Evolutionary conservation across 352 stramenopile genomes (phyloP), one percentile per base, ranked within the genome.

Genomic region (Pythium apleroticum): DNA sequence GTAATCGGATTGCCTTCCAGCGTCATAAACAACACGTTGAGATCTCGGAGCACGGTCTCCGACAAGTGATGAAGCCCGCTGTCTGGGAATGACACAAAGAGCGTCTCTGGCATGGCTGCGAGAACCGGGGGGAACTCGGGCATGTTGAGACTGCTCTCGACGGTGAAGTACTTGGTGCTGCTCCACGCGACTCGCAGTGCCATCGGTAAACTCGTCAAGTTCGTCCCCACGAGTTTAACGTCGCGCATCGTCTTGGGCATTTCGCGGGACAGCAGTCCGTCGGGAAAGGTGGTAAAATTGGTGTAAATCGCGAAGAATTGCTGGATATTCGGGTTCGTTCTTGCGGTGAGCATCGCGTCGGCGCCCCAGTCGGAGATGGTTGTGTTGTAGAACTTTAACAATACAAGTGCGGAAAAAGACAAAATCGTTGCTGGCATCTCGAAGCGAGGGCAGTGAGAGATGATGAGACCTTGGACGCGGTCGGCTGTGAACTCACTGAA

Each of bases 321-420:
- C 17, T 43, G 56, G 2, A 62, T 9, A 12, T 33, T 45, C 24
- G 43, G 43, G 6, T 30, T 43, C 2, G 8, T 5, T 0, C 1
- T 5, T 11, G 1, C 12, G 1, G 39, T 61, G 4, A 61, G 7
- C 14, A 43, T 30, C 3, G 52, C 28, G 43, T 54, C 28, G 1
- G 1, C 8, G 4, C 11, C 24, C 52, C 60, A 68, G 4, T 24
- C 17, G 6, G 35, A 9, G 19, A 66, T 33, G 19, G 60, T 60
- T 10, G 50, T 35, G 28, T 66, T 66, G 50, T 56, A 66, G 12
- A 66, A 33, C 30, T 66, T 66, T 37, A 66, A 17, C 11, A 56
- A 66, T 5, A 8, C 17, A 3, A 10, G 10, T 28, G 25, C 60
- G n/a, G 7, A 25, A 31, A 9, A 43, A 4, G 43, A 35, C 19